Evolutionary conservation across 306 rosid genomes (phyloP), one percentile per base, ranked within the genome.

Genomic region (Oemleria cerasiformis): DNA sequence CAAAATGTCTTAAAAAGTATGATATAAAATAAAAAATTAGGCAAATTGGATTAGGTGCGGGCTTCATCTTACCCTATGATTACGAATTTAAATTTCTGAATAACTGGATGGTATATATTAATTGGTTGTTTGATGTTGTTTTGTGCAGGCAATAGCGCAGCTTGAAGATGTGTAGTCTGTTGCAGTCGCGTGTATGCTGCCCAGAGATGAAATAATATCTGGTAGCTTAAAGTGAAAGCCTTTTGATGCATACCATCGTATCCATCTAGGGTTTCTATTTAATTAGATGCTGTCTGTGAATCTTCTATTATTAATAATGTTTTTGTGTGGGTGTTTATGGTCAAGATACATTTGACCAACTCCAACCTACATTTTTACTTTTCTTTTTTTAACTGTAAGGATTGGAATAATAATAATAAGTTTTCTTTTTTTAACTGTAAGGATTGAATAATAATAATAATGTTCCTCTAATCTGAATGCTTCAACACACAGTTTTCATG

Each of bases 381-480:
- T 42, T 36, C 38, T 21, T n/a, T n/a, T n/a, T n/a, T n/a, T n/a
- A n/a, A 67, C 73, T 71, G 62, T 67, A 82, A 74, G 85, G 86
- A 68, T 75, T 75, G 73, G 67, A 80, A n/a, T 70, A 72, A 56
- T 54, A n/a, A n/a, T n/a, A n/a, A n/a, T n/a, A n/a, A n/a, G n/a
- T n/a, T n/a, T n/a, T n/a, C n/a, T n/a, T n/a, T n/a, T 95, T 17
- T 91, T 96, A 41, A 95, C 56, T 41, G 58, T 68, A 83, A 77
- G 84, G 87, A 70, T 75, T 30, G 68, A 80, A 16, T 68, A 71
- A 50, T 47, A 68, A 71, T 63, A 78, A 77, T 65, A 67, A 30
- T 30, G 2, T 44, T 73, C 83, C 83, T 82, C 84, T 62, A 76
- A 49, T 73, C 55, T 55, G 72, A 76, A 56, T 57, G 65, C 75